Conservation (phyloP, 352 stramenopile genomes). For the Pythium dissimile region DNA sequence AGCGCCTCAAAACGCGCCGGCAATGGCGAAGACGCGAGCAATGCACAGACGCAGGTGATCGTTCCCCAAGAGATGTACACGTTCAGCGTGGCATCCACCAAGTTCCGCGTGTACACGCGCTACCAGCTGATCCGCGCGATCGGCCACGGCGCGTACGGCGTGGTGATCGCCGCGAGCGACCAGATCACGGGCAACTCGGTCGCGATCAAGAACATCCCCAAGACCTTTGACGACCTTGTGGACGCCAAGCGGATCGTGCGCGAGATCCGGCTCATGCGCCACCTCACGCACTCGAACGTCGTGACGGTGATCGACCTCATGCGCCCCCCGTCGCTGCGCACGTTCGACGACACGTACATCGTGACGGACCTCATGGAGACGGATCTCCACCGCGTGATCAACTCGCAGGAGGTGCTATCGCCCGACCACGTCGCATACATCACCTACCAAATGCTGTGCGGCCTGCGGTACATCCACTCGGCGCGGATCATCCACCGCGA, state of each 20-base stretch:
- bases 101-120: conserved; percentile 79
- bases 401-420: conserved; percentile 62
- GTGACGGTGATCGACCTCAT: conserved; percentile 74
- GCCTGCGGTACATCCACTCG: conserved; percentile 83
- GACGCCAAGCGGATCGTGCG: conserved; percentile 84
- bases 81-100: conserved; percentile 80
- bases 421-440: conserved; percentile 81
- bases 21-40: conserved; percentile 14
- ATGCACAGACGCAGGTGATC: background rate
- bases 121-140: conserved; percentile 83
- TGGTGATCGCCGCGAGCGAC: conserved; percentile 79
- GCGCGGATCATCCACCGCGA: conserved; percentile 88
- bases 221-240: conserved; percentile 81
- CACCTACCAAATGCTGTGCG: conserved; percentile 81
- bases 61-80: conserved; percentile 71
- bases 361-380: conserved; percentile 84
- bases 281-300: conserved; percentile 69
- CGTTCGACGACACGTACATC: conserved; percentile 86
- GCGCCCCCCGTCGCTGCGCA: conserved; percentile 57
- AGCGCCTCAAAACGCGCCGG: too few species aligned
- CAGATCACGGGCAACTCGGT: conserved; percentile 80
- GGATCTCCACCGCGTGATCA: conserved; percentile 78
- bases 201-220: conserved; percentile 84
- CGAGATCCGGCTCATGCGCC: conserved; percentile 81
- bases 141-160: conserved; percentile 73